These are phyloP conservation scores for Aspergillus fischeri DNA, from an alignment of 2,329 filamentous ascomycete species.

Conservation along the genomic window DNA sequence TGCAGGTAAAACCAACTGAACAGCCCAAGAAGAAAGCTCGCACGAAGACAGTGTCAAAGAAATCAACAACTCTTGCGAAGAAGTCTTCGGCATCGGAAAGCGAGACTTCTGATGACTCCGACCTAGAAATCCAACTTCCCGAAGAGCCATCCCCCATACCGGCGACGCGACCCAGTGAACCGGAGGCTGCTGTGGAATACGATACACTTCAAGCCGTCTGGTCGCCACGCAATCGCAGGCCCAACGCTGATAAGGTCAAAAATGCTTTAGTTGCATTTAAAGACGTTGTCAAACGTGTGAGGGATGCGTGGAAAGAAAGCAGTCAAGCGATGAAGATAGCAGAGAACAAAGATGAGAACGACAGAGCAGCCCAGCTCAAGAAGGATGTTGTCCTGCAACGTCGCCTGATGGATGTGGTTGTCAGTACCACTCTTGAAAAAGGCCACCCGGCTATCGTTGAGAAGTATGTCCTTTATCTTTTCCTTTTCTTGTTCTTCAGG, in stretches of 20 bases:
- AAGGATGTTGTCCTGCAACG: constrained; percentile 56
- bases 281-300: constrained; percentile 56
- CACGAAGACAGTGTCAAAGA: constrained; percentile 23
- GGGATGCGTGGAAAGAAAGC: constrained; percentile 59
- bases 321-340: constrained; percentile 54
- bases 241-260: constrained; percentile 51
- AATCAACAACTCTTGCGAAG: constrained; percentile 17
- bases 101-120: constrained; percentile 47
- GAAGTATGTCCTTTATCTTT: constrained; percentile 42
- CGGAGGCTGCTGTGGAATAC: constrained; percentile 52
- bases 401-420: constrained; percentile 52
- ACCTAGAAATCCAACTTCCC: constrained; percentile 49
- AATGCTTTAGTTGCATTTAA: constrained; percentile 54
- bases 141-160: constrained; percentile 55
- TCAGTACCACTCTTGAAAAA: constrained; percentile 39
- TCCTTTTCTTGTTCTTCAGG: constrained; percentile 17
- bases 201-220: constrained; percentile 60
- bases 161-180: constrained; percentile 48
- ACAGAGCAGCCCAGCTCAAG: constrained; percentile 52
- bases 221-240: constrained; percentile 51
- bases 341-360: constrained; percentile 53
- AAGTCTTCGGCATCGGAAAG: constrained; percentile 46
- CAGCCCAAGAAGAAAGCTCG: constrained; percentile 18
- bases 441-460: constrained; percentile 46
- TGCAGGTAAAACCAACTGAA: constrained; percentile 12